These are phyloP conservation scores for Chrysosphaeria jannelii DNA, from an alignment of 2,329 filamentous ascomycete species.

Conservation along the genomic window DNA sequence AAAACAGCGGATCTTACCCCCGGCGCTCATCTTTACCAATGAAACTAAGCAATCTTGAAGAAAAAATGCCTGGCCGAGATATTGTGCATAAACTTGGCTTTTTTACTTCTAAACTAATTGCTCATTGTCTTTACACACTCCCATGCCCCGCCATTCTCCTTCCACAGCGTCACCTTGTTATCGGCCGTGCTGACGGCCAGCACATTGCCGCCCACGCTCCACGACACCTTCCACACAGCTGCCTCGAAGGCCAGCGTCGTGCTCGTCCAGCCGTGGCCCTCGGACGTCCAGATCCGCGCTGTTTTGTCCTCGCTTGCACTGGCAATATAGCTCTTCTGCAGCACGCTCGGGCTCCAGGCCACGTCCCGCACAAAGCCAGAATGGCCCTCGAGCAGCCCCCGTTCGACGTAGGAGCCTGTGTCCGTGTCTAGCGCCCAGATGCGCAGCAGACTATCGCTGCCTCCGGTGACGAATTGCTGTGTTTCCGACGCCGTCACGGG, in stretches of 20 bases:
- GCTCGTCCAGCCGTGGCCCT: constrained; percentile 45
- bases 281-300: constrained; percentile 83
- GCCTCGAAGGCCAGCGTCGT: constrained; percentile 71
- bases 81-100: too few species aligned
- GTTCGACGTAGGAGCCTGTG: constrained; percentile 19
- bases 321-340: constrained; percentile 91
- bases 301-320: constrained; percentile 91
- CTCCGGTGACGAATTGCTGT: constrained; percentile 75
- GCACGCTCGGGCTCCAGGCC: constrained; percentile 80
- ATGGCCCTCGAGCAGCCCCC: constrained; percentile 45
- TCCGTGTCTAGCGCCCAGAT: constrained; percentile 57
- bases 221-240: constrained; percentile 85
- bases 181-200: constrained; percentile 78
- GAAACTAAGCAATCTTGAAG: constrained; percentile 16
- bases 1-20: constrained; percentile 1
- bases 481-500: constrained; percentile 43
- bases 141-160: constrained; percentile 95
- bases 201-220: constrained; percentile 91
- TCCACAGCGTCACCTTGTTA: constrained; percentile 94
- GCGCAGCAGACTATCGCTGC: constrained; percentile 78
- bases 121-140: constrained; percentile 85
- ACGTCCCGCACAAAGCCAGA: constrained; percentile 94
- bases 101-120: too few species aligned
- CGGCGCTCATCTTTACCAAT: neutral
- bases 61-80: constrained; percentile 23